Evolutionary conservation across 768 basidiomycete species (phyloP).

Genomic region (Kwoniella shandongensis): DNA sequence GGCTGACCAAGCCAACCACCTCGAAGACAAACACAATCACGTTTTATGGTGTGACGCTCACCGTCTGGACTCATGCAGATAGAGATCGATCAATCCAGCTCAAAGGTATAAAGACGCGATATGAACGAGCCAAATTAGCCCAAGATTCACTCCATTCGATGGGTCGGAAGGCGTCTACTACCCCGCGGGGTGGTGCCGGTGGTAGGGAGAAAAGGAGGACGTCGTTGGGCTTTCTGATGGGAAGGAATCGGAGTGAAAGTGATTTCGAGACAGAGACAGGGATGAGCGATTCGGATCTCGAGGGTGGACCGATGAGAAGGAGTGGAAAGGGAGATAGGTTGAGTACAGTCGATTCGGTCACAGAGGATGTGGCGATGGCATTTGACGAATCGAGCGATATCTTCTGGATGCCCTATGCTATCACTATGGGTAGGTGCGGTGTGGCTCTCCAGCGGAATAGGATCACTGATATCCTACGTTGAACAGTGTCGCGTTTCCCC

Average conservation of each 20-base stretch:
- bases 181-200: background rate
- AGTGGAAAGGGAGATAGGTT: background rate
- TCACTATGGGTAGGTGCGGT: slow-evolving; percentile 59
- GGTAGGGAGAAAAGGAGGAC: slow-evolving; percentile 4
- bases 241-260: slow-evolving; percentile 13
- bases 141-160: slow-evolving; percentile 8
- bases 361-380: slow-evolving; percentile 26
- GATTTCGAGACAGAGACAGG: slow-evolving; percentile 32
- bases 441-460: slow-evolving; percentile 8
- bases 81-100: slow-evolving; percentile 67
- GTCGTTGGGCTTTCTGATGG: slow-evolving; percentile 17
- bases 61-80: slow-evolving; percentile 95
- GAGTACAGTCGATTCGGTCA: slow-evolving; percentile 19
- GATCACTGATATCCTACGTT: slow-evolving; percentile 2
- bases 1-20: slow-evolving; percentile 6
- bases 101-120: slow-evolving; percentile 27
- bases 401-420: slow-evolving; percentile 90
- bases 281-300: slow-evolving; percentile 32
- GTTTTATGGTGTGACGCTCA: slow-evolving; percentile 88
- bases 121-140: slow-evolving; percentile 13
- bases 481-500: slow-evolving; percentile 84
- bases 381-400: slow-evolving; percentile 38
- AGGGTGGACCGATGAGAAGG: slow-evolving; percentile 15
- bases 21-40: slow-evolving; percentile 57
- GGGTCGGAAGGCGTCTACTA: background rate